Evolutionary conservation across 192 early-diverging fungal species (phyloP), one percentile per base, ranked within the genome.

Genomic region (Coemansia sp.): DNA sequence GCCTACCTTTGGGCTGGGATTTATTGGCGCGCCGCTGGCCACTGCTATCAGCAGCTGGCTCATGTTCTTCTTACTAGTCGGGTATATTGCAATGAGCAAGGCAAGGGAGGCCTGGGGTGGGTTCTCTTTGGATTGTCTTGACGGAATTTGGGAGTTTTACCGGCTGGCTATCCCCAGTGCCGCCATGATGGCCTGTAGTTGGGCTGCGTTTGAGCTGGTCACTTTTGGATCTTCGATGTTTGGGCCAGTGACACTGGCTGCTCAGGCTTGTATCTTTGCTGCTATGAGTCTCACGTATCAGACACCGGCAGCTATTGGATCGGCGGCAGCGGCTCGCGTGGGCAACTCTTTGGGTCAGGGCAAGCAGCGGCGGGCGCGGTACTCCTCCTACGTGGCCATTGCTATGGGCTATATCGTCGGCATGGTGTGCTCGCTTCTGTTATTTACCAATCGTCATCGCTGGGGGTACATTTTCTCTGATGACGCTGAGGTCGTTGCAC

Each of bases 141-240:
- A 88, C 49, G 85, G 82, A 16, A 90, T 91, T 70, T 70, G 75
- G 36, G 85, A 85, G 53, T 92, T 92, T 58, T 72, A 90, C 66
- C 86, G 83, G 24, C 78, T 98, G 62, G 96, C 93, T 1, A 69
- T 94, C 10, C 94, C 96, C 1, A 92, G 93, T 6, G 88, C 94
- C 5, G 72, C 92, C 38, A 98, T 97, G 95, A 83, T 93, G 38
- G 90, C 90, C 38, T 85, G 87, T 18, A 94, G 95, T 74, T 96
- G 95, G 93, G 90, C 88, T 71, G 90, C 91, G 13, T 95, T 92
- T 78, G 93, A 95, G 71, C 65, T 89, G 1, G 83, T 92, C 24
- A 88, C 92, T 1, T 69, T 95, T 67, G 87, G 87, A 3, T 88
- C 95, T 3, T 93, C 94, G 29, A 83, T 90, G 34, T 80, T 99